Percentiles rank a stretch among this genome's conserved stretches.
Evolutionary conservation across 352 stramenopile genomes (phyloP).

Genomic region (Phytophthora capsici): DNA sequence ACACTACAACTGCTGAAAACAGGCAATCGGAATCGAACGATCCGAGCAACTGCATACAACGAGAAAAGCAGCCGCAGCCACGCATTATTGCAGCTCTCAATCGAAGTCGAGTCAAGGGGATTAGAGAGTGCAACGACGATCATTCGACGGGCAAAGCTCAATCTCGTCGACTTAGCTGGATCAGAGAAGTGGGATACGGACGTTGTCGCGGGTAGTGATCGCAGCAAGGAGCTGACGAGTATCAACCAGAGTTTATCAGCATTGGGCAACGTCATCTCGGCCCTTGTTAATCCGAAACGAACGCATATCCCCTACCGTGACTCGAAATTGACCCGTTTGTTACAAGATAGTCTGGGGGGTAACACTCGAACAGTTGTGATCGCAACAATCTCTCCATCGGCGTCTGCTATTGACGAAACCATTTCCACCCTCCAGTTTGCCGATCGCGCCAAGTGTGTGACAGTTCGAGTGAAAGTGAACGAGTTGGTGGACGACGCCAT

Average conservation of each 20-base stretch:
- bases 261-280: conserved; percentile 90
- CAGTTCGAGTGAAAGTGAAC: conserved; percentile 78
- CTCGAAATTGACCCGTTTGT: conserved; percentile 96
- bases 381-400: conserved; percentile 87
- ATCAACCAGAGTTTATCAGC: conserved; percentile 94
- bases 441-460: conserved; percentile 81
- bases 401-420: conserved; percentile 84
- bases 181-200: conserved; percentile 92
- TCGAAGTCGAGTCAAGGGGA: conserved; percentile 81
- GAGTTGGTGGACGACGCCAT: conserved; percentile 86
- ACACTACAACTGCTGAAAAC: conserved; percentile 77
- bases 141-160: conserved; percentile 85
- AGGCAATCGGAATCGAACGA: conserved; percentile 87
- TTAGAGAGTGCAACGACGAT: conserved; percentile 73
- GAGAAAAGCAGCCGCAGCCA: conserved; percentile 89
- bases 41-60: conserved; percentile 89
- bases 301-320: conserved; percentile 96
- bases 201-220: conserved; percentile 66
- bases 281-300: conserved; percentile 69
- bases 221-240: conserved; percentile 88
- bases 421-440: conserved; percentile 92
- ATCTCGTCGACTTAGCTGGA: conserved; percentile 92
- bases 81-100: conserved; percentile 82
- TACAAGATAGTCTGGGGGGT: conserved; percentile 82
- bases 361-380: conserved; percentile 93